phyloP scores from a whole-genome alignment of 257 asterid species.

The Gentiana macrophylla region DNA sequence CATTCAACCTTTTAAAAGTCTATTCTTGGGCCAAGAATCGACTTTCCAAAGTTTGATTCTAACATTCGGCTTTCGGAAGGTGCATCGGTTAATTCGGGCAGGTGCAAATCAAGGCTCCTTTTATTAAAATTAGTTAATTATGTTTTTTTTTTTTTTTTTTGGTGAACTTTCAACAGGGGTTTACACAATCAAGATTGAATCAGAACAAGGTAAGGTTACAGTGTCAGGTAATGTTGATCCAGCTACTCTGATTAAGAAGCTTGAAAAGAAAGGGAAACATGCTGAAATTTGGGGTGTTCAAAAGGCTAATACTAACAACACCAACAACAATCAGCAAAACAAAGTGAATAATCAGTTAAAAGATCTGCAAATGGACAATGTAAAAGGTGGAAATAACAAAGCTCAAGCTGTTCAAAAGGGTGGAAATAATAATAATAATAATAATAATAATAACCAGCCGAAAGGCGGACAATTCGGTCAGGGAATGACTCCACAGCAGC shows the following conservation, averaged over 20 bases:
- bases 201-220: slow-evolving; percentile 85
- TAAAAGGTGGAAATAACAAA: slow-evolving; percentile 43
- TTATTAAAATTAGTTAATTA: no score
- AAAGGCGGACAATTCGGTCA: slow-evolving; percentile 10
- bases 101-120: no score
- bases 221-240: slow-evolving; percentile 89
- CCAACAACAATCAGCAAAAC: slow-evolving; percentile 24
- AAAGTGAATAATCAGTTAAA: slow-evolving; percentile 37
- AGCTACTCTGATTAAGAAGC: slow-evolving; percentile 73
- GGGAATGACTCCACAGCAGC: slow-evolving; percentile 5
- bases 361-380: slow-evolving; percentile 49
- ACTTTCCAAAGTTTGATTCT: background rate
- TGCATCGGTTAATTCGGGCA: no score
- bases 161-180: slow-evolving; percentile 38
- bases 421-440: slow-evolving; percentile 10
- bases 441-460: no score
- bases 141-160: background rate
- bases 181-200: slow-evolving; percentile 57
- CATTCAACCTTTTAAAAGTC: no score
- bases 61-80: no score
- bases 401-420: slow-evolving; percentile 19
- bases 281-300: slow-evolving; percentile 88
- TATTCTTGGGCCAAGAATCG: background rate
- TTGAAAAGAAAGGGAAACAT: slow-evolving; percentile 62
- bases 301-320: slow-evolving; percentile 39